A percentile compares a stretch with the other conserved stretches of the same genome.
Evolutionary conservation across 306 rosid genomes (phyloP).

Genomic region (Canavalia gladiata): DNA sequence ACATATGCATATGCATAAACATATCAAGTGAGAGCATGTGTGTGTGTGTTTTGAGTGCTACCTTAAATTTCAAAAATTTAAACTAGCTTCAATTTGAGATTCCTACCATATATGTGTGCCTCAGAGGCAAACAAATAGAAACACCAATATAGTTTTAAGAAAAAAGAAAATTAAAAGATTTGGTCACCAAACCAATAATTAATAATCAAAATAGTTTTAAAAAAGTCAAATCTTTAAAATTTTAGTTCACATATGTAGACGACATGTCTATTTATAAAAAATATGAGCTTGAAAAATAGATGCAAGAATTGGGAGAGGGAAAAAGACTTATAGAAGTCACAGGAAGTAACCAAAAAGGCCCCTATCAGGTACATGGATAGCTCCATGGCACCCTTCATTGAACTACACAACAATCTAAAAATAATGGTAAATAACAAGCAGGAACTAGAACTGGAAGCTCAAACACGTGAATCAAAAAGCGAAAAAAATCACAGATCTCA

Average conservation of each 20-base stretch:
- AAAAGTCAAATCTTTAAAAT: not conserved
- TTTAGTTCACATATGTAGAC: conserved; percentile 23
- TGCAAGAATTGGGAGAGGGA: not conserved
- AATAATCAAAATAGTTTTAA: not conserved
- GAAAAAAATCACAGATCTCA: conserved; percentile 65
- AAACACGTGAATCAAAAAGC: conserved; percentile 39
- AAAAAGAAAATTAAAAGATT: not conserved
- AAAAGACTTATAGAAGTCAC: conserved; percentile 1
- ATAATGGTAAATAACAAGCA: conserved; percentile 30
- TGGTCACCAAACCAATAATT: not conserved
- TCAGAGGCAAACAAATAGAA: not conserved
- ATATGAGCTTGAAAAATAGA: not conserved
- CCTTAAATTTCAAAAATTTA: not conserved
- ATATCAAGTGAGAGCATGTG: not conserved
- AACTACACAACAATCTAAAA: conserved; percentile 22
- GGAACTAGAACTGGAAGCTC: conserved; percentile 24
- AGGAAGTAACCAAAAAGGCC: conserved; percentile 38
- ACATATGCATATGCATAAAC: too few relatives aligned
- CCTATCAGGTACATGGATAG: conserved; percentile 25
- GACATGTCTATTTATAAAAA: conserved; percentile 27
- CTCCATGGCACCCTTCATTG: not conserved
- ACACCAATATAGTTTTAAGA: conserved; percentile 17
- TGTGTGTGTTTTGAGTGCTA: not conserved
- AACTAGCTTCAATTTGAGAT: conserved; percentile 7
- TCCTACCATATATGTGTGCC: not conserved